Conservation (phyloP, 352 stramenopile genomes). For the Phytophthora idaei region DNA sequence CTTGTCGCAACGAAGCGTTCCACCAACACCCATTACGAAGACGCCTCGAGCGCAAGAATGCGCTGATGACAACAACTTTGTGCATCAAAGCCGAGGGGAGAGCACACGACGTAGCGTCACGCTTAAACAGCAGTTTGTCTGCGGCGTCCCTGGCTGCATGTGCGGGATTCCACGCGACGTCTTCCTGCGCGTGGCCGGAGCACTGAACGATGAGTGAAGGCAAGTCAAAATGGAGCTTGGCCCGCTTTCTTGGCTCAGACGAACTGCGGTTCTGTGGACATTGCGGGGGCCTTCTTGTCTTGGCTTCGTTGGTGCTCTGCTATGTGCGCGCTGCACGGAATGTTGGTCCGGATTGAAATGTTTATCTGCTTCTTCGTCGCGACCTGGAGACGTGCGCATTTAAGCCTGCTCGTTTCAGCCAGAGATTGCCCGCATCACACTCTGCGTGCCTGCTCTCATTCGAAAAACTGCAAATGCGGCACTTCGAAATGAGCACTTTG, state of each 20-base stretch:
- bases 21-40: slow-evolving; percentile 18
- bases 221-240: not conserved
- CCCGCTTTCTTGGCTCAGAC: not conserved
- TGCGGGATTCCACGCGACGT: slow-evolving; percentile 70
- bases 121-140: slow-evolving; percentile 40
- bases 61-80: slow-evolving; percentile 5
- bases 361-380: no score
- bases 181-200: slow-evolving; percentile 52
- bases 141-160: slow-evolving; percentile 52
- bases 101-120: slow-evolving; percentile 2
- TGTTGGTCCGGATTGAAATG: no score
- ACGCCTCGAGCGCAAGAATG: slow-evolving; percentile 12
- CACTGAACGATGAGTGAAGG: slow-evolving; percentile 55
- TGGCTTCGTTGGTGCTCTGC: not conserved
- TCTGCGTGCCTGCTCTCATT: no score
- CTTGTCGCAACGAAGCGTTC: slow-evolving; percentile 12
- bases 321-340: no score
- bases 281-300: not conserved
- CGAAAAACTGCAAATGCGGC: no score
- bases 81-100: not conserved
- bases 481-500: not conserved
- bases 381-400: no score
- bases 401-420: no score
- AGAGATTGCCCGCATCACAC: no score
- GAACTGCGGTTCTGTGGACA: not conserved